A percentile compares a stretch with the other conserved stretches of the same genome.
Evolutionary conservation across 495 filamentous ascomycete genomes (phyloP).

Genomic region (Xanthoparmelia taractica): DNA sequence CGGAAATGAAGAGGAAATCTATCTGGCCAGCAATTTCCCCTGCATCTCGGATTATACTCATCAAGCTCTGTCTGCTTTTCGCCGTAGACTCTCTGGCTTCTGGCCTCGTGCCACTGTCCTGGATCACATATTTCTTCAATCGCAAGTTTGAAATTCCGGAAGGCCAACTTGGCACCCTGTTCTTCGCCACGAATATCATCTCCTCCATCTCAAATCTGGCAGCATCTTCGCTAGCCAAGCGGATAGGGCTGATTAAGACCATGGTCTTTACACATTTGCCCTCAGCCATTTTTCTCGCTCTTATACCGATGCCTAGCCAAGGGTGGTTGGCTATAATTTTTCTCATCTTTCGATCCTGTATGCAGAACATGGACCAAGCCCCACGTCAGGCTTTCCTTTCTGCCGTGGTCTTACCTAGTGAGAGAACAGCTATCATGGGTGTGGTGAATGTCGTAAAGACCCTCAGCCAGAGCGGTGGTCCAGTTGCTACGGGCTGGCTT

Average conservation of each 20-base stretch:
- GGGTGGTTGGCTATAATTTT: constrained; percentile 53
- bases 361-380: constrained; percentile 74
- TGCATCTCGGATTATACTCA: constrained; percentile 52
- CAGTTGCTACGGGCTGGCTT: constrained; percentile 61
- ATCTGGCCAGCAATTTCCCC: constrained; percentile 47
- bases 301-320: constrained; percentile 55
- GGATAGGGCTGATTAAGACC: constrained; percentile 72
- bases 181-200: constrained; percentile 58
- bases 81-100: constrained; percentile 71
- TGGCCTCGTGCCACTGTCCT: constrained; percentile 57
- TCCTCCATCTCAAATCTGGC: constrained; percentile 61
- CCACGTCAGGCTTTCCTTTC: constrained; percentile 75
- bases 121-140: constrained; percentile 71
- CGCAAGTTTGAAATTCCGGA: constrained; percentile 64
- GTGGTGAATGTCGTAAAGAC: constrained; percentile 63
- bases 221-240: constrained; percentile 64
- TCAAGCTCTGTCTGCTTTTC: constrained; percentile 67
- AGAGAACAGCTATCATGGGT: constrained; percentile 74
- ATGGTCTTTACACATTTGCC: constrained; percentile 87
- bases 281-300: constrained; percentile 59
- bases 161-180: constrained; percentile 62
- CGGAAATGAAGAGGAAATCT: constrained; percentile 20
- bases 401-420: constrained; percentile 58
- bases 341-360: constrained; percentile 59
- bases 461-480: constrained; percentile 52